These are phyloP conservation scores for Ramichloridium luteum DNA, from an alignment of 2,329 filamentous ascomycete species.

Conservation along the genomic window DNA sequence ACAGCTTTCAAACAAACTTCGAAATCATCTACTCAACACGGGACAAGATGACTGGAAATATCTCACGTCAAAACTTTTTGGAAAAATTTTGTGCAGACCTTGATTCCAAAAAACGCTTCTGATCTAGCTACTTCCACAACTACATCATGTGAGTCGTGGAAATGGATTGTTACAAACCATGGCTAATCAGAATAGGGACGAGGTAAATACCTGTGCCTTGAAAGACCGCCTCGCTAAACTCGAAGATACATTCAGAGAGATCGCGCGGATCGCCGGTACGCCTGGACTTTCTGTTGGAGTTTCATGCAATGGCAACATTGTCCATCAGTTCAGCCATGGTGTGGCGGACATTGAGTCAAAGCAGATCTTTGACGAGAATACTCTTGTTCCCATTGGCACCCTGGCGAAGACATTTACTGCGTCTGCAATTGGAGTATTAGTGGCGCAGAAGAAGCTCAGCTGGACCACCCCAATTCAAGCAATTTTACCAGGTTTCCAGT, in stretches of 20 bases:
- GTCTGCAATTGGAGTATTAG: neutral
- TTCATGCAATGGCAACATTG: neutral
- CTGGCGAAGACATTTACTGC: neutral
- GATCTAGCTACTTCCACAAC: no score
- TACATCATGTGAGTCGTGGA: no score
- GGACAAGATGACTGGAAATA: no score
- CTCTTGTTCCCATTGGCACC: neutral
- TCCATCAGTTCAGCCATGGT: neutral
- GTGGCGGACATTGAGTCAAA: neutral
- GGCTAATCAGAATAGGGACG: no score
- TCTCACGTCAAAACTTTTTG: no score
- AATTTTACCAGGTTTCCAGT: neutral
- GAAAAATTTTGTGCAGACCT: no score
- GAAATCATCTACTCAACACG: no score
- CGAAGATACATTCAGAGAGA: neutral
- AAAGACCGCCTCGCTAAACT: neutral
- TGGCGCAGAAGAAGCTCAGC: neutral
- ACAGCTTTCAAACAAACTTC: no score
- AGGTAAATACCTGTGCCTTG: no score
- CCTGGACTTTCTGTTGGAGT: neutral
- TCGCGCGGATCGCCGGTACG: neutral
- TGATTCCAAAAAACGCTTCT: no score
- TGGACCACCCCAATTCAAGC: neutral
- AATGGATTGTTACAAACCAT: no score
- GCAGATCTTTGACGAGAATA: neutral